Evolutionary conservation across 2,329 filamentous ascomycete genomes (phyloP), one percentile per base, ranked within the genome.

Genomic region (Alternaria sp.): DNA sequence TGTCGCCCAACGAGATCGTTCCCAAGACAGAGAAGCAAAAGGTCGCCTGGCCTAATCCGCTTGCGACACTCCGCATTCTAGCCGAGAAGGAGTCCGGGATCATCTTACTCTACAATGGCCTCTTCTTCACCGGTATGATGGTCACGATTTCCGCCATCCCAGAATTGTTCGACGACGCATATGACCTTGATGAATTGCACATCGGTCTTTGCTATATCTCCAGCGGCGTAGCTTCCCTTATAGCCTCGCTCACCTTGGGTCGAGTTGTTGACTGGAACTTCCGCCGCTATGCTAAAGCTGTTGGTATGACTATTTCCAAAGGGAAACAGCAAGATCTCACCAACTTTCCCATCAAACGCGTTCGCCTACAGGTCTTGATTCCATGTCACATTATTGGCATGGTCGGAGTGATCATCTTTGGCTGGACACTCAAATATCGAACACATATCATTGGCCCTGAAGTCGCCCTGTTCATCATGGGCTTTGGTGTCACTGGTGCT

Each of bases 231-330:
- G 72, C 70, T 7, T 67, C 67, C 5, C 62, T 75, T 2, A 44
- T 70, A 4, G 66, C 72, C 0, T 70, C 72, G 0, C 56, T 75
- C 1, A 70, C 70, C 5, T 72, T 70, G 64, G 72, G 73, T 13
- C 66, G 71, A 23, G 48, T 86, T 1, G 82, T 91, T 34, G 90
- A 92, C 74, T 88, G 85, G 82, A 93, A 93, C 73, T 96, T 91
- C 74, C 83, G 86, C 6, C 85, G 89, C 37, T 83, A 88, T 45
- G 90, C 90, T 1, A 81, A 80, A 48, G 82, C 83, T 31, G 79
- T 88, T 14, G 87, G 87, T 5, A 80, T 92, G 56, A 78, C 80
- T 2, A 84, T 92, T 62, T 84, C 85, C 60, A 83, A 80, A 57
- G 86, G 85, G 62, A 85, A 86, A 9, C 83, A 81, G 14, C 79